These are phyloP conservation scores for Tylopilus sp. DNA, from an alignment of 1,284 basidiomycete genomes.

Conservation along the genomic window DNA sequence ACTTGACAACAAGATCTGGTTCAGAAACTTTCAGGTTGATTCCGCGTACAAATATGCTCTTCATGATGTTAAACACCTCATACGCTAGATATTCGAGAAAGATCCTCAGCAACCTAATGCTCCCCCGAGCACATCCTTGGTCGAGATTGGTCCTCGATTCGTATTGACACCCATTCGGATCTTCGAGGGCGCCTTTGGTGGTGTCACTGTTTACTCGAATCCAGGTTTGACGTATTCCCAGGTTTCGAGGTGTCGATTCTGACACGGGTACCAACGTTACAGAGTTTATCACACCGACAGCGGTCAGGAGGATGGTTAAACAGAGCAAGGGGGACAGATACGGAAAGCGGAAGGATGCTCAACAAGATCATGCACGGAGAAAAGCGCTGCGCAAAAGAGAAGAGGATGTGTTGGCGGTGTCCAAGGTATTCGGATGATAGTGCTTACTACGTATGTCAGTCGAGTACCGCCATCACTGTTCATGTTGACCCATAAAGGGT, in stretches of 20 bases:
- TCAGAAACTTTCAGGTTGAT: constrained; percentile 93
- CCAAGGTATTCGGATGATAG: constrained; percentile 81
- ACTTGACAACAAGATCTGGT: constrained; percentile 97
- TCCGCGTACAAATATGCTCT: neutral
- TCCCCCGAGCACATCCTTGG: constrained; percentile 73
- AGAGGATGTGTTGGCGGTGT: constrained; percentile 81
- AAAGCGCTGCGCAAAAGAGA: constrained; percentile 62
- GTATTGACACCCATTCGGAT: constrained; percentile 97
- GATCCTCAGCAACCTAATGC: constrained; percentile 73
- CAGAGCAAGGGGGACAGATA: constrained; percentile 80
- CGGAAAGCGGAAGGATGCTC: constrained; percentile 73
- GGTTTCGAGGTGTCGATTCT: constrained; percentile 4
- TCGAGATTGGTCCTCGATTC: constrained; percentile 97
- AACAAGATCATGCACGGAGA: constrained; percentile 64
- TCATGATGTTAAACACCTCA: constrained; percentile 4
- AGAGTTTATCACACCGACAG: constrained; percentile 91
- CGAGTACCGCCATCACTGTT: neutral
- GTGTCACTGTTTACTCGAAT: constrained; percentile 95
- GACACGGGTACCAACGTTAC: constrained; percentile 12
- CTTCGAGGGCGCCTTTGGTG: constrained; percentile 96
- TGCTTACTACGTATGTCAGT: neutral
- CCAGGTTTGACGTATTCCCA: constrained; percentile 57
- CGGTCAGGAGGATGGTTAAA: constrained; percentile 70
- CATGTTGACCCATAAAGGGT: constrained; percentile 1
- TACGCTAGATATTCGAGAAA: constrained; percentile 68